Percentiles rank a stretch among this genome's conserved stretches.
These are phyloP conservation scores for Penicillium antarcticum DNA, from an alignment of 495 filamentous ascomycete species.

Conservation along the genomic window DNA sequence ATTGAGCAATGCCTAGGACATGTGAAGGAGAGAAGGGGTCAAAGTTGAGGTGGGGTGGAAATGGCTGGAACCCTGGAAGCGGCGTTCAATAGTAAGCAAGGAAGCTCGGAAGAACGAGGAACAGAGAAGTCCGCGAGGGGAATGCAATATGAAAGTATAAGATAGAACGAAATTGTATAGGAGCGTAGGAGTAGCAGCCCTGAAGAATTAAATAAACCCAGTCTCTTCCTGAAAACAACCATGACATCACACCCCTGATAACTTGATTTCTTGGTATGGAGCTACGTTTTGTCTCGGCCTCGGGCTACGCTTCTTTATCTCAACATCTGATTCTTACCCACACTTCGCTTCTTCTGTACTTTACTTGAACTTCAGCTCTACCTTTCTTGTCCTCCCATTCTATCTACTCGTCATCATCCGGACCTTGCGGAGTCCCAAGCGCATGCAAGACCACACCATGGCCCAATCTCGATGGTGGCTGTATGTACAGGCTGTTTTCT, in stretches of 20 bases:
- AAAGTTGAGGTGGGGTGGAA: background rate
- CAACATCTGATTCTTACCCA: background rate
- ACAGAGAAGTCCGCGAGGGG: background rate
- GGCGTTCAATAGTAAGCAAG: background rate
- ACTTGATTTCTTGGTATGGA: conserved; percentile 8
- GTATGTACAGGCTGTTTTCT: conserved; percentile 67
- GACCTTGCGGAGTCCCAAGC: background rate
- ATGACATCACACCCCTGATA: conserved; percentile 6
- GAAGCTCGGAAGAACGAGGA: background rate
- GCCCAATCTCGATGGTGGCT: conserved; percentile 63
- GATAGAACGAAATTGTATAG: no score
- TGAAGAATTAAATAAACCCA: background rate
- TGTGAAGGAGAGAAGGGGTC: conserved; percentile 2
- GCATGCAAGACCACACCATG: conserved; percentile 23
- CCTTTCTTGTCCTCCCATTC: background rate
- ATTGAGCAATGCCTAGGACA: conserved; percentile 8
- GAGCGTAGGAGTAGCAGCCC: no score
- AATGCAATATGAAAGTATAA: no score
- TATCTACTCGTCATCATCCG: background rate
- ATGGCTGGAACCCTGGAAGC: background rate
- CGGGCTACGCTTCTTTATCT: no score
- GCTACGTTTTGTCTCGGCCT: background rate
- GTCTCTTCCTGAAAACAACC: background rate
- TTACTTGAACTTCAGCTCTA: background rate
- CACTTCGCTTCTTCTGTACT: no score